Base-by-base conservation (phyloP, 495 filamentous ascomycete species). In the Thozetella sp. region DNA sequence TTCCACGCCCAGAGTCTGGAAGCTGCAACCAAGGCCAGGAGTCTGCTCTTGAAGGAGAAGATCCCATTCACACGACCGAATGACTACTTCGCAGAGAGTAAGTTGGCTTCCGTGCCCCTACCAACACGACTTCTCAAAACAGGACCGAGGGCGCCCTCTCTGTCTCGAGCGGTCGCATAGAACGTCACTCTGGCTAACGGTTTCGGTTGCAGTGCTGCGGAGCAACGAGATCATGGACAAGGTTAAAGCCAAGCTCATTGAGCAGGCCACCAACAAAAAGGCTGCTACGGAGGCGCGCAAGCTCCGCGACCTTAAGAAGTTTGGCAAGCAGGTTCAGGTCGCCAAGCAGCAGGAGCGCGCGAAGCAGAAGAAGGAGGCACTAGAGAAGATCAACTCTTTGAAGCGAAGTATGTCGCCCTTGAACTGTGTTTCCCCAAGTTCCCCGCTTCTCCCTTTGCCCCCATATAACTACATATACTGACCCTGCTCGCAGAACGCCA, bases 281-380 rank as follows among this genome's bases (percentile, higher is more conserved):
- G 94, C 96, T 1, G 84, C 92, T 6, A 87, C 89, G 20, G 95
- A 99, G 74, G 95, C 95, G 24, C 86, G 92, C 70, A 90, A 90
- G 78, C 93, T 91, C 81, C 82, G 95, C 59, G 95, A 99, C 76
- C 80, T 97, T 63, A 98, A 97, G 88, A 98, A 97, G 77, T 99
- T 98, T 76, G 95, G 95, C 63, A 99, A 99, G 80, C 91, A 97
- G 78, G 95, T 98, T 60, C 95, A 99, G 82, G 87, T 96, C 62
- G 93, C 92, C 61, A 97, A 97, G 83, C 72, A 94, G 78, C 93
- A 97, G 76, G 94, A 98, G 82, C 76, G 95, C 24, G 86, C 87
- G 51, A 96, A 93, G 83, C 89, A 87, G 74, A 96, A 97, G 88
- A 87, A 86, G 67, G 89, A 95, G 63, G 92, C 89, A 15, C 72